These are phyloP conservation scores for Hyphochytrium catenoides DNA, from an alignment of 352 stramenopile genomes.

Conservation along the genomic window DNA sequence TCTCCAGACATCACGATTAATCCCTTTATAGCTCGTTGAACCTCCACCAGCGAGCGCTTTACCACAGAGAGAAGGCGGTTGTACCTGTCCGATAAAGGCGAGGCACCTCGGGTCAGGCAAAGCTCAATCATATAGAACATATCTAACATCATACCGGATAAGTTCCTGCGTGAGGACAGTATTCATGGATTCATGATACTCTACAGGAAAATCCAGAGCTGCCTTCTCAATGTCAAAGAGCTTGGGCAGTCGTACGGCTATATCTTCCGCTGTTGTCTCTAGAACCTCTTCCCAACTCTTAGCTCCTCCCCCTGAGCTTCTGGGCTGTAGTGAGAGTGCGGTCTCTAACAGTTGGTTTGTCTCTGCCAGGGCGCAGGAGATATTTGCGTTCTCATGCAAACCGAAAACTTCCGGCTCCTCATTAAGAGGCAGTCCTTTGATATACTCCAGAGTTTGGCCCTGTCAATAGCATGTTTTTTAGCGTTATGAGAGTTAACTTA, in stretches of 20 bases:
- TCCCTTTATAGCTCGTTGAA: constrained; percentile 72
- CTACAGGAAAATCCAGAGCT: constrained; percentile 48
- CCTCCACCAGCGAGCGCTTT: constrained; percentile 42
- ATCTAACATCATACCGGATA: too few relatives aligned
- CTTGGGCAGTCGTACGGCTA: constrained; percentile 30
- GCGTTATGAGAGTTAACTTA: too few relatives aligned
- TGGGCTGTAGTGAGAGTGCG: constrained; percentile 61
- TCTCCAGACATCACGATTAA: constrained; percentile 75
- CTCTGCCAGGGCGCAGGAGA: constrained; percentile 59
- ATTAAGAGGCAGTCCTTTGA: constrained; percentile 50
- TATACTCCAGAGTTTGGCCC: constrained; percentile 51
- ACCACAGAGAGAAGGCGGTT: constrained; percentile 58
- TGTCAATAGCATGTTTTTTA: too few relatives aligned
- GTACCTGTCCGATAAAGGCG: too few relatives aligned
- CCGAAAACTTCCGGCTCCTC: constrained; percentile 60
- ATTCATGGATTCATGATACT: constrained; percentile 65
- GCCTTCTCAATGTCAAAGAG: constrained; percentile 74
- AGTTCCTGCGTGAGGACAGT: constrained; percentile 68
- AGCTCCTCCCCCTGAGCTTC: constrained; percentile 31
- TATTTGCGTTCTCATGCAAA: constrained; percentile 60
- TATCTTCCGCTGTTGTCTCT: constrained; percentile 59
- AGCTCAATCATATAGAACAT: too few relatives aligned
- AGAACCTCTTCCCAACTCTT: constrained; percentile 72
- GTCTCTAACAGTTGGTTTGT: constrained; percentile 63
- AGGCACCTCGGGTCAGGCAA: too few relatives aligned